These are phyloP conservation scores for Populus ilicifolia DNA, from an alignment of 345 rosid species.

Conservation along the genomic window DNA sequence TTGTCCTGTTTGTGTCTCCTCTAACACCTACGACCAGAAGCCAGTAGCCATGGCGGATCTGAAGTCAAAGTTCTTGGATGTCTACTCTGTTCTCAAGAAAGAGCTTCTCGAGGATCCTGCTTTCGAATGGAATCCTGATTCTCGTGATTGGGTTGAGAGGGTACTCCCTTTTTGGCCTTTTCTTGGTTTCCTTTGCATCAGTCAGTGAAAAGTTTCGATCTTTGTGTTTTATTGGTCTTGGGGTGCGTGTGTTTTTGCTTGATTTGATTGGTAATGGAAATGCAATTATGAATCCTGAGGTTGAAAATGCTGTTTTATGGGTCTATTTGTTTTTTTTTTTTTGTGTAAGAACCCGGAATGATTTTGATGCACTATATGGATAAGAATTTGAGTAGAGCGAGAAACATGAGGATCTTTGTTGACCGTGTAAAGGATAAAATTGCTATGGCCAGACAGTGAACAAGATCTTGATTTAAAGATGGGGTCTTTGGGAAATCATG, in stretches of 20 bases:
- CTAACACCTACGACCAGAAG: background rate
- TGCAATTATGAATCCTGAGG: background rate
- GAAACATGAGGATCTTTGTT: background rate
- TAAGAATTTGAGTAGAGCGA: background rate
- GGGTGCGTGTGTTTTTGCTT: background rate
- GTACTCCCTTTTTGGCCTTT: constrained; percentile 27
- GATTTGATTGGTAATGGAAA: background rate
- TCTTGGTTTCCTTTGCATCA: background rate
- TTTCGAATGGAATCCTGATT: constrained; percentile 69
- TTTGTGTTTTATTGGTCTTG: background rate
- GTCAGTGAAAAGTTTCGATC: background rate
- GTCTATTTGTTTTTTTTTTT: background rate
- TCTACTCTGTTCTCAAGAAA: constrained; percentile 53
- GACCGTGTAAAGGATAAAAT: background rate
- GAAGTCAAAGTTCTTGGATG: constrained; percentile 56
- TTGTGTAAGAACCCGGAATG: background rate
- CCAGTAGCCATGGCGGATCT: constrained; percentile 59
- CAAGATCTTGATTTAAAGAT: background rate
- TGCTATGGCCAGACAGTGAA: too few relatives aligned
- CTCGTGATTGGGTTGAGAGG: constrained; percentile 77
- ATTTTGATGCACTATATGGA: background rate
- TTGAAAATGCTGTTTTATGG: background rate
- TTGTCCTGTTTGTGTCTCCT: background rate
- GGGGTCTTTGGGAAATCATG: background rate
- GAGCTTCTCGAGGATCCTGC: constrained; percentile 80